Base-by-base conservation (phyloP, 306 rosid genomes). In the Castanea sativa region DNA sequence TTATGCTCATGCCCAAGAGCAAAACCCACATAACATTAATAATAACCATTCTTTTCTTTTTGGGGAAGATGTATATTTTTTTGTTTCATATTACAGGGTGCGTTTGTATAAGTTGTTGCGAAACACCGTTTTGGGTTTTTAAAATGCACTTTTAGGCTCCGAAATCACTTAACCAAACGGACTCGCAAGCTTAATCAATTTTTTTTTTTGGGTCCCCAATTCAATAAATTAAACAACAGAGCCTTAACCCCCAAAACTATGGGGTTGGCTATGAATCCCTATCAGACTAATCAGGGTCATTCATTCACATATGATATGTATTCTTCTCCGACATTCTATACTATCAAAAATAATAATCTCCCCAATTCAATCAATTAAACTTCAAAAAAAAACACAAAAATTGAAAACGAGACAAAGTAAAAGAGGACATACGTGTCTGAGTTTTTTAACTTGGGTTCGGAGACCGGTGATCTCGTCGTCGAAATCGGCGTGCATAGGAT, bases 381-480 rank as follows among this genome's bases (percentile, higher is more conserved):
- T 25, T 25, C 19, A 49, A 65, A 67, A 65, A 67, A 55, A 60
- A 33, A 32, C 19, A 49, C 51, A 67, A 60, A 77, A 21, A 74
- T 38, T 38, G 45, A 38, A 38, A 38, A 38, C 8, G 45, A 0
- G 11, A 38, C 11, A 38, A 38, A 38, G 45, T 38, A 33, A 32
- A 51, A 55, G n/a, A 63, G 65, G 73, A 72, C 91, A 14, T 83
- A 94, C 98, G 73, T 91, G 83, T 90, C 88, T 92, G 86, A 94
- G 76, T 73, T 80, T 90, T 83, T 79, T 82, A 74, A 94, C 98
- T 89, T 94, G 97, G 85, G 91, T 85, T 68, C 86, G 94, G 77
- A 94, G 97, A 56, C 97, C 97, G 9, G 81, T 84, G 86, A 94
- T 94, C 88, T 91, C 93, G 21, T 91, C 89, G 33, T 92, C 98